Percentiles rank a stretch among this genome's conserved stretches.
Conservation (phyloP, 148 eudicot species). For the Gaultheria prostrata region DNA sequence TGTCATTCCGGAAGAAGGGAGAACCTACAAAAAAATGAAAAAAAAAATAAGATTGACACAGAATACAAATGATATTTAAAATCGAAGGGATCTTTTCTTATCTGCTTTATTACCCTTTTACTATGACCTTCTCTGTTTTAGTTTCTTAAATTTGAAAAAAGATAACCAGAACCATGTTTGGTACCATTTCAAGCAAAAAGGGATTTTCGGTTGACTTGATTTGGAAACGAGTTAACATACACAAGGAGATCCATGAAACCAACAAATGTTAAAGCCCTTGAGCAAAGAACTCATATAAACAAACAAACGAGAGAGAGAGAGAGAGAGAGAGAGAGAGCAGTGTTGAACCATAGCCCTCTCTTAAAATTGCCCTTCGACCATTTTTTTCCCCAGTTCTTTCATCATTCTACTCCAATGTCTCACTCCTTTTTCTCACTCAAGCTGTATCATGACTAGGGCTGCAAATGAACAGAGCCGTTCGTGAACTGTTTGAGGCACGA, state of each 20-base stretch:
- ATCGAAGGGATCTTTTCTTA: not conserved
- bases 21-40: slow-evolving; percentile 52
- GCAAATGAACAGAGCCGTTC: no score
- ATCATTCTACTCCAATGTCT: not conserved
- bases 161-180: not conserved
- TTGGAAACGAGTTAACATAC: not conserved
- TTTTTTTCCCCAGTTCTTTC: not conserved
- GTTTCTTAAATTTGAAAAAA: slow-evolving; percentile 8
- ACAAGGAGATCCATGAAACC: not conserved
- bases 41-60: not conserved
- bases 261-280: not conserved
- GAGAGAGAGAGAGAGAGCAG: not conserved
- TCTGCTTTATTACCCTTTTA: not conserved
- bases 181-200: not conserved
- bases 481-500: no score
- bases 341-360: not conserved
- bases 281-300: not conserved
- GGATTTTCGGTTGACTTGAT: not conserved
- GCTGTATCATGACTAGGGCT: no score
- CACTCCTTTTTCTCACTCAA: not conserved
- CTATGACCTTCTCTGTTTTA: not conserved
- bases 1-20: slow-evolving; percentile 86
- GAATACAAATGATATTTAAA: not conserved
- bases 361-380: not conserved
- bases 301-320: not conserved